Evolutionary conservation across 73 alveolate genomes (phyloP).

Genomic region (Paramecium sonneborni): DNA sequence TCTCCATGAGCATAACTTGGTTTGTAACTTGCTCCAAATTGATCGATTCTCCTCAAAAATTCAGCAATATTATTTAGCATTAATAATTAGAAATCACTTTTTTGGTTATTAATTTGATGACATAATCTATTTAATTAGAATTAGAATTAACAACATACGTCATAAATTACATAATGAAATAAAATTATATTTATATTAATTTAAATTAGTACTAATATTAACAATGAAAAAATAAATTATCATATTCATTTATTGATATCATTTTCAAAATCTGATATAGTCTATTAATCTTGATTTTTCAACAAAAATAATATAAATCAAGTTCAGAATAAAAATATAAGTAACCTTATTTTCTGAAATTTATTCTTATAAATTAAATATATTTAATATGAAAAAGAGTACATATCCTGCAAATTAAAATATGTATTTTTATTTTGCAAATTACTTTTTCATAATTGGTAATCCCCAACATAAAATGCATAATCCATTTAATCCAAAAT

Average conservation of each 20-base stretch:
- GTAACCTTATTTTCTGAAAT: not conserved
- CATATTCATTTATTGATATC: not conserved
- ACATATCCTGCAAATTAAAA: not conserved
- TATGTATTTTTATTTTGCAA: not conserved
- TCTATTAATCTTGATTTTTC: not conserved
- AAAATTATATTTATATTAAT: not conserved
- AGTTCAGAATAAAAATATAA: not conserved
- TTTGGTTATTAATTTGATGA: not conserved
- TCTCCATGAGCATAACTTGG: constrained; percentile 4
- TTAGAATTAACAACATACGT: not conserved
- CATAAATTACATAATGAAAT: too few species aligned
- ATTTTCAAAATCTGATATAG: not conserved
- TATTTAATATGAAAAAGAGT: not conserved
- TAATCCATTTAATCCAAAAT: not conserved
- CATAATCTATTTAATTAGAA: not conserved
- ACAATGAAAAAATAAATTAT: not conserved
- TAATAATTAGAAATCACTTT: not conserved
- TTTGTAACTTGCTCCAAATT: constrained; percentile 34
- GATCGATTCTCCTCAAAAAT: not conserved
- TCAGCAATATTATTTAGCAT: not conserved
- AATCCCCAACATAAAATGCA: not conserved
- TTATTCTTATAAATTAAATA: not conserved
- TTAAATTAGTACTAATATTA: not conserved
- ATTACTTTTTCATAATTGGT: not conserved
- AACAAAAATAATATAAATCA: not conserved